These are phyloP conservation scores for Limonium bicolor DNA, from an alignment of 148 eudicot genomes.

Conservation along the genomic window DNA sequence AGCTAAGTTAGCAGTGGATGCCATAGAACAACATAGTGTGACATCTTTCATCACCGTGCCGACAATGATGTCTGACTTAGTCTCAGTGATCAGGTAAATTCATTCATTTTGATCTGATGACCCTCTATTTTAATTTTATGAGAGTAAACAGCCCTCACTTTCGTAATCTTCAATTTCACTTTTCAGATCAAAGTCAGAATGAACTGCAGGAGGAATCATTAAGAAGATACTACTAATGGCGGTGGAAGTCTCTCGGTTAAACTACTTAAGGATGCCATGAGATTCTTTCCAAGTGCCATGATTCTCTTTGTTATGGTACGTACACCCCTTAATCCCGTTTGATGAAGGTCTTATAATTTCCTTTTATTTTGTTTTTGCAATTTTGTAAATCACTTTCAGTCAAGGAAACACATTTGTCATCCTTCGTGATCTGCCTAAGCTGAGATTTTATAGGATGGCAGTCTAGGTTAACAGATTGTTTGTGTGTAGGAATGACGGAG, in stretches of 20 bases:
- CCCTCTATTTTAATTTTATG: too few relatives aligned
- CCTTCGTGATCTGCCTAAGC: too few relatives aligned
- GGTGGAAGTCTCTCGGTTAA: conserved; percentile 65
- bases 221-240: conserved; percentile 75
- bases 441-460: too few relatives aligned
- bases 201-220: conserved; percentile 19
- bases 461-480: too few relatives aligned
- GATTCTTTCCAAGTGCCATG: conserved; percentile 48
- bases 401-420: too few relatives aligned
- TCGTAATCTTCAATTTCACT: too few relatives aligned
- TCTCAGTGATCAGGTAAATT: conserved; percentile 48
- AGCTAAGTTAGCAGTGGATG: conserved; percentile 41
- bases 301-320: conserved; percentile 83
- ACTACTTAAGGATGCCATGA: conserved; percentile 33
- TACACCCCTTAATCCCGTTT: too few relatives aligned
- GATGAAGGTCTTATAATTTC: too few relatives aligned
- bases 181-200: conserved; percentile 25
- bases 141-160: too few relatives aligned
- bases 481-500: conserved; percentile 79
- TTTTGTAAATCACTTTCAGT: too few relatives aligned
- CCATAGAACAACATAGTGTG: conserved; percentile 39
- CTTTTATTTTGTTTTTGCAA: too few relatives aligned
- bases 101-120: too few relatives aligned
- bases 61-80: conserved; percentile 68
- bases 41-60: conserved; percentile 87